phyloP scores from a whole-genome alignment of 345 rosid species.

The Mangifera indica region DNA sequence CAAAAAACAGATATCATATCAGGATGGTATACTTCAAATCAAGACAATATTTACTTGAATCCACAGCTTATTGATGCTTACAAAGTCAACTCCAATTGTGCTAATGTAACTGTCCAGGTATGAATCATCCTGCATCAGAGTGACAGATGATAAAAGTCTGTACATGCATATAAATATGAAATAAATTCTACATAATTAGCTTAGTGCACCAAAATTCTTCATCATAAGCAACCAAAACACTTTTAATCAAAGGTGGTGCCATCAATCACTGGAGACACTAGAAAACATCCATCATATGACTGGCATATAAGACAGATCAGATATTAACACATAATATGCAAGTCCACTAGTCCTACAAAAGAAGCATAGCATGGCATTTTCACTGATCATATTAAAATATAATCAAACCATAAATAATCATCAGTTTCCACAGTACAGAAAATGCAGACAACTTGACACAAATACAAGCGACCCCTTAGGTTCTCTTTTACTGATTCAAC shows the following conservation, averaged over 20 bases:
- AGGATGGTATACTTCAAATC: background rate
- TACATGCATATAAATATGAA: background rate
- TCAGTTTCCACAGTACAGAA: background rate
- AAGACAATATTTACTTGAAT: background rate
- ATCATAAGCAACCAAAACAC: background rate
- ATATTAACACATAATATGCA: background rate
- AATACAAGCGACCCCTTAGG: background rate
- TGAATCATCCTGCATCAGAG: constrained; percentile 70
- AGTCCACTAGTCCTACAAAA: background rate
- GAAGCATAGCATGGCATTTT: background rate
- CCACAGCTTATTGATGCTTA: constrained; percentile 34
- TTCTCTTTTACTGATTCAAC: background rate
- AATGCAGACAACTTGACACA: background rate
- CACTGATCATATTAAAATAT: background rate
- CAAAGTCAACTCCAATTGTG: constrained; percentile 92
- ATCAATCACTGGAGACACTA: background rate
- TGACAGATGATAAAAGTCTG: constrained; percentile 8
- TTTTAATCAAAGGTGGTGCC: background rate
- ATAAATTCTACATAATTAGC: background rate
- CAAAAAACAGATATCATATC: constrained; percentile 1
- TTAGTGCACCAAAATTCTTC: background rate
- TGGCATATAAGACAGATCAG: background rate
- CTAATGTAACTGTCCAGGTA: constrained; percentile 93
- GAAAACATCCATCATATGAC: background rate
- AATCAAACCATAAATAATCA: background rate